Evolutionary conservation across 2,329 filamentous ascomycete species (phyloP), one percentile per base, ranked within the genome.

Genomic region (Alternaria novae-zelandiae): DNA sequence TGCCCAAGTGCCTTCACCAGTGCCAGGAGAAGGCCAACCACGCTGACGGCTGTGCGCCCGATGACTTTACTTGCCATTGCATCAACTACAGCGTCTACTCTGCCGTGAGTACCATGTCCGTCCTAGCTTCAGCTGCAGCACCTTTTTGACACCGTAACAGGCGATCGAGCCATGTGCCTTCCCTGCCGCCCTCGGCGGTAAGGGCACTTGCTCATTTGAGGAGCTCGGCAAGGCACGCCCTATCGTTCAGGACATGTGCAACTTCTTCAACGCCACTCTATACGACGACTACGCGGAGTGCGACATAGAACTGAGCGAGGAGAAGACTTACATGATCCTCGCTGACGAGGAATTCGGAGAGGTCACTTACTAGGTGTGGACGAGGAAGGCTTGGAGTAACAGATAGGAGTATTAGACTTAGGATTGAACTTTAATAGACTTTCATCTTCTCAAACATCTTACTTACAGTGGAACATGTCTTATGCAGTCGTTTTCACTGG

Each of bases 211-310:
- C 50, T 69, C 57, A 4, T 13, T 65, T 12, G 59, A 47, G 9
- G 67, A 71, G 15, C 57, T 72, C 6, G 32, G 25, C 10, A 45
- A 57, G 17, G 70, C 68, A 5, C 72, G 69, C 7, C 66, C 67
- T 21, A 54, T 74, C n/a, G 62, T 74, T 8, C 30, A 51, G 5
- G 68, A 74, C 50, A 62, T 71, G 66, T 71, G 67, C 41, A 74
- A 72, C 41, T 74, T 74, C 55, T 71, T 72, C 56, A 74, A 73
- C 21, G 71, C 70, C 2, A 74, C 72, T 23, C 28, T 72, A 25
- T 74, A 74, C 28, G 57, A 61, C 0, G 64, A 61, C 11, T 74
- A 74, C 45, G 11, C 41, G 1, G 32, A 28, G 6, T 71, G 68
- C 32, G 30, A 59, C 23, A 63, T 69, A 57, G 36, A 49, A 49